A percentile compares a stretch with the other conserved stretches of the same genome.
phyloP scores from a whole-genome alignment of 768 basidiomycete genomes.

The Naganishia vaughanmartiniae region DNA sequence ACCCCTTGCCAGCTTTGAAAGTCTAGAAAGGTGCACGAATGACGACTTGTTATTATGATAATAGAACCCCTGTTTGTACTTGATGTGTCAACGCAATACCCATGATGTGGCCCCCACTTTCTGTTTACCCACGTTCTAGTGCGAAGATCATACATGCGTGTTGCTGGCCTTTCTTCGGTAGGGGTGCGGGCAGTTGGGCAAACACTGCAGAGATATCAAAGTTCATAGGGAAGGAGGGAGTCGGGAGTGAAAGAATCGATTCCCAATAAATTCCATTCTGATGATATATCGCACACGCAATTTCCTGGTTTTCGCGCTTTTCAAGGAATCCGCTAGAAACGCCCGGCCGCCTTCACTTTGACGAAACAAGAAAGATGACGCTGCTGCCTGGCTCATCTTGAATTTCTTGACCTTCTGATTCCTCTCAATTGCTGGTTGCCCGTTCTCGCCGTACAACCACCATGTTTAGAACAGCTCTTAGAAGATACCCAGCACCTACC shows the following conservation, averaged over 20 bases:
- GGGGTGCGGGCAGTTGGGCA: no score
- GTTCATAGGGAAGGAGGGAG: no score
- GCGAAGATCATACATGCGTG: no score
- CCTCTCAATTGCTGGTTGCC: background rate
- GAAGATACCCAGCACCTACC: constrained; percentile 25
- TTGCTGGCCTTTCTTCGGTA: no score
- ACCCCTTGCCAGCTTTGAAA: background rate
- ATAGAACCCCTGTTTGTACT: background rate
- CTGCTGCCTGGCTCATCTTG: background rate
- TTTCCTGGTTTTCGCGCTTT: no score
- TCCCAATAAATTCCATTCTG: no score
- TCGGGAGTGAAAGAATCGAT: no score
- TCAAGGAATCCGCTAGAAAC: constrained; percentile 14
- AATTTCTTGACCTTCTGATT: background rate
- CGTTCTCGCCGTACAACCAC: constrained; percentile 23
- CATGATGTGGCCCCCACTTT: no score
- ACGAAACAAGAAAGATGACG: constrained; percentile 4
- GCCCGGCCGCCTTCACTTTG: background rate
- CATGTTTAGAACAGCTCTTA: constrained; percentile 34
- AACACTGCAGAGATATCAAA: no score
- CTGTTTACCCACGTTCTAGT: no score
- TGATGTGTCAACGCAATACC: background rate
- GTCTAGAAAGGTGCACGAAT: background rate
- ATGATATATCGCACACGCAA: no score
- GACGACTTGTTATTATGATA: background rate